Evolutionary conservation across 768 basidiomycete genomes (phyloP), one percentile per base, ranked within the genome.

Genomic region (Boletus coccyginus): DNA sequence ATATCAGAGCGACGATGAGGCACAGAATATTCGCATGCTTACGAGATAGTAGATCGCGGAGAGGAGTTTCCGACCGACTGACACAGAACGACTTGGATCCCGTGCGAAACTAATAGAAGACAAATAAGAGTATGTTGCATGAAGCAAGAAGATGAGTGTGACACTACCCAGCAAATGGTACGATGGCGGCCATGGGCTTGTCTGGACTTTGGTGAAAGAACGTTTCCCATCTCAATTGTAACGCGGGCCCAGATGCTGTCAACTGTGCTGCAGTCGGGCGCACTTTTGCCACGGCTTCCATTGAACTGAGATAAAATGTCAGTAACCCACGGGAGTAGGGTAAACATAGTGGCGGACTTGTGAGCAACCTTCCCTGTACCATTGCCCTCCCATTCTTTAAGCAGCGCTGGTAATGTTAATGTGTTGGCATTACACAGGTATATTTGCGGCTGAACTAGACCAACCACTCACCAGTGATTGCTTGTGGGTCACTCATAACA

Each of bases 241-340:
- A 84, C 2, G 63, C 72, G 5, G 81, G 74, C 1, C 72, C 74
- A 35, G 84, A 67, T 12, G 74, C 73, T 50, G 73, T 67, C n/a
- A 85, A 66, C 41, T 87, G 84, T 21, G 71, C 70, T 1, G 65
- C 57, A 6, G 67, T 76, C 1, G 83, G 85, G 11, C 86, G 75
- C 24, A 86, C 57, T 65, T 84, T 86, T 52, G 79, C 70, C 0
- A 81, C 77, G 14, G 77, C 78, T 60, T 85, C 83, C 8, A 82
- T 59, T 7, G 73, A 82, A 57, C 84, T 85, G 56, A 7, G 35
- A 52, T 17, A 7, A 52, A 19, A n/a, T 7, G 39, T 54, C 11
- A 59, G 24, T 6, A 44, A 31, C 31, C 5, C 45, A 33, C 7
- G 19, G 29, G 29, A 42, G 17, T 2, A 43, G 1, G n/a, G 38